These are phyloP conservation scores for Cladobotryum protrusum DNA, from an alignment of 2,329 filamentous ascomycete genomes.

Conservation along the genomic window DNA sequence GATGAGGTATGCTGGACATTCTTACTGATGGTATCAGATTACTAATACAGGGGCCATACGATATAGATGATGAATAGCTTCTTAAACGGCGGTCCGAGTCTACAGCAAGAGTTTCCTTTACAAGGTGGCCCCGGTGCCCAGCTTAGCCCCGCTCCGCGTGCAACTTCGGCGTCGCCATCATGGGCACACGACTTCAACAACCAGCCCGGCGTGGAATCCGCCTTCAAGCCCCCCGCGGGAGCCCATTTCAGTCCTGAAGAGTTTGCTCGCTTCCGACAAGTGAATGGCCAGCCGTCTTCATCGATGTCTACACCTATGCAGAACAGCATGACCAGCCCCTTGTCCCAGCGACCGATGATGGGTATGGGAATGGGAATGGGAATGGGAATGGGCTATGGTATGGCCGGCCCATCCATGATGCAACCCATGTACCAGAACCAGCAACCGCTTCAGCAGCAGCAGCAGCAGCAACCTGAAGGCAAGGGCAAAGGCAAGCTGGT, in stretches of 20 bases:
- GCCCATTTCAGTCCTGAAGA: constrained; percentile 73
- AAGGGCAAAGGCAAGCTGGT: constrained; percentile 91
- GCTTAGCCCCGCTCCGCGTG: constrained; percentile 45
- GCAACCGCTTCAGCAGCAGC: constrained; percentile 42
- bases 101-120: constrained; percentile 48
- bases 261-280: constrained; percentile 79
- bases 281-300: constrained; percentile 50
- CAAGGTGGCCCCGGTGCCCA: constrained; percentile 43
- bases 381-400: constrained; percentile 45
- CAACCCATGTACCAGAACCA: constrained; percentile 43
- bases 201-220: constrained; percentile 65
- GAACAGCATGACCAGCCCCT: constrained; percentile 40
- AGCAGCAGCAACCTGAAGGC: constrained; percentile 43
- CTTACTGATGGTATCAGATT: constrained; percentile 14
- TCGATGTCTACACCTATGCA: constrained; percentile 55
- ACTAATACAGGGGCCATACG: constrained; percentile 21
- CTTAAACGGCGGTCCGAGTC: constrained; percentile 66
- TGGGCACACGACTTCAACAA: constrained; percentile 49
- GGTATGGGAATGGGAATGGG: constrained; percentile 43
- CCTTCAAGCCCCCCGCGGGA: constrained; percentile 53
- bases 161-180: constrained; percentile 47
- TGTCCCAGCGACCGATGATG: constrained; percentile 56
- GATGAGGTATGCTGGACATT: constrained; percentile 54
- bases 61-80: constrained; percentile 87
- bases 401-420: constrained; percentile 42